Evolutionary conservation across 208 protist species (phyloP), one percentile per base, ranked within the genome.

Genomic region (Eutreptiella sp.): DNA sequence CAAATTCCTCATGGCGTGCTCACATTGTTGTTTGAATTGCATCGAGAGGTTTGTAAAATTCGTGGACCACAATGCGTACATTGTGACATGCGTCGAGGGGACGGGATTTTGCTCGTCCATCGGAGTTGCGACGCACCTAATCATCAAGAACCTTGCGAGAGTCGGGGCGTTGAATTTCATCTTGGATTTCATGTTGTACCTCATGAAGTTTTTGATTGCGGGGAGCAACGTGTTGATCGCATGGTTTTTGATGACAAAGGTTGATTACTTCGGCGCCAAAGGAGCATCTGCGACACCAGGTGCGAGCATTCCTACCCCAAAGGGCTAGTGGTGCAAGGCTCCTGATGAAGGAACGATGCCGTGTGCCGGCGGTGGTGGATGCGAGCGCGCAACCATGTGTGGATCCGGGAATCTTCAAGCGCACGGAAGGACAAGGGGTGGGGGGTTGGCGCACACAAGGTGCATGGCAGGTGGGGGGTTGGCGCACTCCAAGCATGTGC

Each of bases 11-110:
- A 9, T 80, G 9, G 39, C 27, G 23, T 67, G 69, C 66, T 14
- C 74, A 38, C 29, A 66, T 42, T 84, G 79, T 63, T 48, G 52
- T 34, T 54, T 89, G 19, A 46, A 45, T 23, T 79, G 62, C 35
- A 41, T 90, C 16, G 79, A 90, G 61, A 63, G 59, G 32, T 72
- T 84, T 38, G 32, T 89, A 0, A 70, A 81, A 19, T 88, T 83
- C 63, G 65, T 90, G 36, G 85, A 80, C 63, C 77, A 81, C 55
- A 85, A 89, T 48, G 82, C 73, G 4, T 89, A 89, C 52, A 80
- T 89, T 47, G 73, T 79, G 55, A 48, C 24, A n/a, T n/a, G n/a
- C n/a, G n/a, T n/a, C n/a, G n/a, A n/a, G n/a, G n/a, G n/a, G n/a
- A 52, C 70, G 23, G 43, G 33, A 14, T 88, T 84, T 64, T 88